Conservation (phyloP, 225 moss, liverwort and hornwort species). For the Sphagnum tenellum region DNA sequence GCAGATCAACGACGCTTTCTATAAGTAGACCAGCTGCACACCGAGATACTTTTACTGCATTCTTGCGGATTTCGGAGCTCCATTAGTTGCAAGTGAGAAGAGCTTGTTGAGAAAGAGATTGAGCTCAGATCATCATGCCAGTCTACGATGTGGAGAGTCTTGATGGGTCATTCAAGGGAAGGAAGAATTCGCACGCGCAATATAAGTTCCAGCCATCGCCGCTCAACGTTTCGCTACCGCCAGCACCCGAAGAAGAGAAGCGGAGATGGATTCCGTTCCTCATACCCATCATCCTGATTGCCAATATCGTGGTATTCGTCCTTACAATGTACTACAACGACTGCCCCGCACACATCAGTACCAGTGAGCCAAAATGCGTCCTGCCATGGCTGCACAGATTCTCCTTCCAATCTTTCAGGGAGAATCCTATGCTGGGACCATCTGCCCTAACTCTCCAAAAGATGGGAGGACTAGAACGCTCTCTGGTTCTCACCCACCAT, state of each 20-base stretch:
- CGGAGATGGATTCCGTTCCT: conserved; percentile 22
- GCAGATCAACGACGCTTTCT: too few species aligned
- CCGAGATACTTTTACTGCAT: too few species aligned
- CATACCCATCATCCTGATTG: conserved; percentile 28
- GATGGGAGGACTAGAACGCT: conserved; percentile 56
- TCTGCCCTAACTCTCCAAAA: conserved; percentile 22
- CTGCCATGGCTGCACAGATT: conserved; percentile 25
- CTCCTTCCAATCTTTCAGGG: conserved; percentile 61
- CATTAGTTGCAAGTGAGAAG: too few species aligned
- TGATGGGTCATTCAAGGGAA: too few species aligned
- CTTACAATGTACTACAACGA: conserved; percentile 44
- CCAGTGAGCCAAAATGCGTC: conserved; percentile 13
- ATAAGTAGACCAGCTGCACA: too few species aligned
- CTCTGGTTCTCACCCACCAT: conserved; percentile 17
- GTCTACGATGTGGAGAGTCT: too few species aligned
- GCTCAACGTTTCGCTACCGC: conserved; percentile 6
- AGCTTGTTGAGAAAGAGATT: too few species aligned
- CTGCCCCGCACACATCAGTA: conserved; percentile 16
- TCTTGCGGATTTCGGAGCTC: too few species aligned
- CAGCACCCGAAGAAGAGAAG: too few species aligned
- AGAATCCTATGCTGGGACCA: conserved; percentile 86
- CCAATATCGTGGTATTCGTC: conserved; percentile 29
- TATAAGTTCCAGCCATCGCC: conserved; percentile 23
- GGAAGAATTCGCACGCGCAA: too few species aligned
- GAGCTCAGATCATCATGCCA: too few species aligned